Percentiles rank a stretch among this genome's conserved stretches.
Conservation (phyloP, 129 eudicot species). For the Apium graveolens region DNA sequence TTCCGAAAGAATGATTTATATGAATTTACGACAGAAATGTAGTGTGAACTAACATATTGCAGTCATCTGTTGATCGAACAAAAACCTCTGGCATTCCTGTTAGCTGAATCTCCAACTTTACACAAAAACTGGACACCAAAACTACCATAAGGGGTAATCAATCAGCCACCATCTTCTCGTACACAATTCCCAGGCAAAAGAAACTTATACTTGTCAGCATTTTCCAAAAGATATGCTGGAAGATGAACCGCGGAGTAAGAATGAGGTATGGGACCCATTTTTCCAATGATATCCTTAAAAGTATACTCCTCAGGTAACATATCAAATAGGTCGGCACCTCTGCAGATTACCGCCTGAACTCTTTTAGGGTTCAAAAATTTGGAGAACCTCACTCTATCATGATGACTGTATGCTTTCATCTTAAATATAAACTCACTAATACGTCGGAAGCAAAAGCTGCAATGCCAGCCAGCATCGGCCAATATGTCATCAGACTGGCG, state of each 20-base stretch:
- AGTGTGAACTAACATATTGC: slow-evolving; percentile 15
- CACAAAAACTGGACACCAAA: slow-evolving; percentile 5
- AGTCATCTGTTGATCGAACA: slow-evolving; percentile 19
- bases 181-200: slow-evolving; percentile 55
- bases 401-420: slow-evolving; percentile 63
- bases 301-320: slow-evolving; percentile 64
- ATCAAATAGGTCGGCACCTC: slow-evolving; percentile 52
- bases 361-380: slow-evolving; percentile 44
- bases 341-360: slow-evolving; percentile 45
- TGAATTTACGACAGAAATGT: slow-evolving; percentile 9
- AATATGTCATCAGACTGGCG: slow-evolving; percentile 44
- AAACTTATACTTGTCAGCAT: slow-evolving; percentile 44
- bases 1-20: slow-evolving; percentile 31
- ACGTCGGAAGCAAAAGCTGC: slow-evolving; percentile 57
- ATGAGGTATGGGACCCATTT: slow-evolving; percentile 63
- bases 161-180: slow-evolving; percentile 46
- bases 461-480: slow-evolving; percentile 69
- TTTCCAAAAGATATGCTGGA: slow-evolving; percentile 51
- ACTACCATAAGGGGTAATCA: background rate
- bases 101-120: slow-evolving; percentile 20
- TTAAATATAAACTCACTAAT: slow-evolving; percentile 52
- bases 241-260: slow-evolving; percentile 63
- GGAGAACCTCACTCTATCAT: slow-evolving; percentile 47
- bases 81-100: slow-evolving; percentile 11
- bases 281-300: slow-evolving; percentile 49